These are phyloP conservation scores for Curvularia sp. DNA, from an alignment of 2,329 filamentous ascomycete genomes.

Conservation along the genomic window DNA sequence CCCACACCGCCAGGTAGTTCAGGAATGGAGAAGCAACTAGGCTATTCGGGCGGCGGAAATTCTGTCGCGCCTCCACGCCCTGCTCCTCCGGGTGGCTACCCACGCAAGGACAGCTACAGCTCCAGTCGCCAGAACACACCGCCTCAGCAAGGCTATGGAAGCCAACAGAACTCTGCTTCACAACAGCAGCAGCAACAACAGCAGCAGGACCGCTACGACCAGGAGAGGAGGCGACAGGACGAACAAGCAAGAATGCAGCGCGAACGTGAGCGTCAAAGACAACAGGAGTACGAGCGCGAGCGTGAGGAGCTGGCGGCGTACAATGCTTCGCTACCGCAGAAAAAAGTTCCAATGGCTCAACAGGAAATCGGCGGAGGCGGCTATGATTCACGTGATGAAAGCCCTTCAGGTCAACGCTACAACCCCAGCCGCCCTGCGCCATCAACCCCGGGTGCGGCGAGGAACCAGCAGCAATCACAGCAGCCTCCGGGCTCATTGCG, in stretches of 20 bases:
- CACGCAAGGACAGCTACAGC: constrained; percentile 57
- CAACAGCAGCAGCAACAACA: constrained; percentile 24
- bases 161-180: constrained; percentile 45
- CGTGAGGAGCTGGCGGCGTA: constrained; percentile 83
- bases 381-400: constrained; percentile 56
- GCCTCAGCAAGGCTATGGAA: constrained; percentile 39
- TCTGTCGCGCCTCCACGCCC: constrained; percentile 59
- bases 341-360: constrained; percentile 79
- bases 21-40: constrained; percentile 58
- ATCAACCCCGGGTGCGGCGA: constrained; percentile 69
- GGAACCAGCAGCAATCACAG: constrained; percentile 58
- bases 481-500: constrained; percentile 61
- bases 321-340: constrained; percentile 86
- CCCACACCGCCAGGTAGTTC: constrained; percentile 67
- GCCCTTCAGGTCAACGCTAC: constrained; percentile 67
- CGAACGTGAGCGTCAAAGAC: constrained; percentile 50
- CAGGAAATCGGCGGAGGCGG: constrained; percentile 81
- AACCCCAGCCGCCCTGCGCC: constrained; percentile 87
- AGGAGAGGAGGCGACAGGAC: constrained; percentile 48
- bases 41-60: constrained; percentile 54
- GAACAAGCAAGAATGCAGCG: constrained; percentile 48
- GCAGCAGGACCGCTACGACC: constrained; percentile 37
- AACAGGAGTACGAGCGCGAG: constrained; percentile 55
- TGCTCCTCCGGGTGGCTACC: constrained; percentile 52
- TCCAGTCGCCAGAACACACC: constrained; percentile 44